A percentile compares a stretch with the other conserved stretches of the same genome.
Conservation (phyloP, 345 rosid genomes). For the Nasturtium officinale region DNA sequence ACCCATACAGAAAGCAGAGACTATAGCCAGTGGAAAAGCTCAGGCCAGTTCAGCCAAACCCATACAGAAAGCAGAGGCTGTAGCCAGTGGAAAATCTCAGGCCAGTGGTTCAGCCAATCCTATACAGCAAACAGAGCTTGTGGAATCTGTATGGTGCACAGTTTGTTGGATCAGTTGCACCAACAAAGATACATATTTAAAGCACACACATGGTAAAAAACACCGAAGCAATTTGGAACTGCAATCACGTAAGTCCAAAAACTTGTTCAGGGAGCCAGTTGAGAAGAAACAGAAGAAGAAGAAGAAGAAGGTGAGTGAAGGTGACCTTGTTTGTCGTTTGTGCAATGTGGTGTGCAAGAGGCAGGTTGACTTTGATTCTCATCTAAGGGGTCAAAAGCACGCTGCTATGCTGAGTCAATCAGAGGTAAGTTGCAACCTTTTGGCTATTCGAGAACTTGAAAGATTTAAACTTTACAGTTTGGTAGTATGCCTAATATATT, state of each 20-base stretch:
- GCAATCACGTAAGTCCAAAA: constrained; percentile 26
- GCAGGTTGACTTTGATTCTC: constrained; percentile 19
- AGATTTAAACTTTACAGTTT: constrained; percentile 50
- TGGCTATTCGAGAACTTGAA: constrained; percentile 13
- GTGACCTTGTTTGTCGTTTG: constrained; percentile 1
- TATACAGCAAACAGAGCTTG: constrained; percentile 46
- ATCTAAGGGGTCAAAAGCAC: constrained; percentile 30
- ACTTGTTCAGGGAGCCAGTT: constrained; percentile 8
- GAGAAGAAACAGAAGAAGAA: constrained; percentile 19
- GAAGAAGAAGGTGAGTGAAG: constrained; percentile 11
- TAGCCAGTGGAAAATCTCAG: constrained; percentile 38
- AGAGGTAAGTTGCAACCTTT: constrained; percentile 25
- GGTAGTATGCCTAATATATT: constrained; percentile 55
- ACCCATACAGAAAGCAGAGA: constrained; percentile 46
- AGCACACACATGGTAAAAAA: constrained; percentile 16
- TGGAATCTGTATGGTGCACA: constrained; percentile 45
- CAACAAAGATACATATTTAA: constrained; percentile 18
- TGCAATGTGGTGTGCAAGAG: constrained; percentile 27
- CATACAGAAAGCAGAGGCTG: constrained; percentile 42
- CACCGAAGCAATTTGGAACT: constrained; percentile 43
- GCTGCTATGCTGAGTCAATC: constrained; percentile 4
- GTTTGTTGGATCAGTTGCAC: constrained; percentile 49
- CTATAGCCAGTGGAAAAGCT: constrained; percentile 10
- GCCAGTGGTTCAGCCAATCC: constrained; percentile 33
- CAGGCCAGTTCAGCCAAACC: constrained; percentile 32